Percentiles rank a stretch among this genome's conserved stretches.
These are phyloP conservation scores for Sporothrix dimorphospora DNA, from an alignment of 2,329 filamentous ascomycete genomes.

Conservation along the genomic window DNA sequence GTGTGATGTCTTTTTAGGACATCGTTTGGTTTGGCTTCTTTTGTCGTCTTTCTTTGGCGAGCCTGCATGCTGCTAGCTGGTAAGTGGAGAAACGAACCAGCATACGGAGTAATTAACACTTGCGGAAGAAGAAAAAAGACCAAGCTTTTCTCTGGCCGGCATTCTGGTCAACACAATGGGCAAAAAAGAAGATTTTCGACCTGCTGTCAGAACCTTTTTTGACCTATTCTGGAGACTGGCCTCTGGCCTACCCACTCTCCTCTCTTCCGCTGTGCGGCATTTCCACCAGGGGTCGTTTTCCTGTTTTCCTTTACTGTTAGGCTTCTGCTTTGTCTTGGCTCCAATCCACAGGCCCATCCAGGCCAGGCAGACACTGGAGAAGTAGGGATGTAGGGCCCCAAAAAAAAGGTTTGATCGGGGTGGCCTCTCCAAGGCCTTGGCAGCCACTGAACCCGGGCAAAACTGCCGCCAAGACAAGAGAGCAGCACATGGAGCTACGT, in stretches of 20 bases:
- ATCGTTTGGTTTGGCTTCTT: background rate
- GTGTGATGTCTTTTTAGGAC: background rate
- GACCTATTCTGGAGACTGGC: background rate
- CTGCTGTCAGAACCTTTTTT: conserved; percentile 11
- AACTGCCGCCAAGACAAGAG: background rate
- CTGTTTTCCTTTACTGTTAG: background rate
- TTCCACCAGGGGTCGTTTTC: background rate
- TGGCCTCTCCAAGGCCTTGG: background rate
- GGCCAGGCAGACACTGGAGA: conserved; percentile 7
- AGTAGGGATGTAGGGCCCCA: background rate
- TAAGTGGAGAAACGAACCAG: background rate
- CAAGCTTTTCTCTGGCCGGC: conserved; percentile 7
- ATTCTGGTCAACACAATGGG: background rate
- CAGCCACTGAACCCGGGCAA: background rate
- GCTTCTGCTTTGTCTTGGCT: background rate
- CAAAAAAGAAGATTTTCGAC: background rate
- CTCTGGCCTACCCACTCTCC: background rate
- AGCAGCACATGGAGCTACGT: background rate
- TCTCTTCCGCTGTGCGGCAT: background rate
- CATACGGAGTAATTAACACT: no score
- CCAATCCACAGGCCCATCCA: background rate
- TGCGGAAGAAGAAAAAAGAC: background rate
- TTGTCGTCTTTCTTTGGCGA: background rate
- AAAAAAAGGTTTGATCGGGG: background rate
- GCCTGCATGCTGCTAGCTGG: background rate